Evolutionary conservation across 2,329 filamentous ascomycete genomes (phyloP), one percentile per base, ranked within the genome.

Genomic region (Pseudophaeomoniella oleicola): DNA sequence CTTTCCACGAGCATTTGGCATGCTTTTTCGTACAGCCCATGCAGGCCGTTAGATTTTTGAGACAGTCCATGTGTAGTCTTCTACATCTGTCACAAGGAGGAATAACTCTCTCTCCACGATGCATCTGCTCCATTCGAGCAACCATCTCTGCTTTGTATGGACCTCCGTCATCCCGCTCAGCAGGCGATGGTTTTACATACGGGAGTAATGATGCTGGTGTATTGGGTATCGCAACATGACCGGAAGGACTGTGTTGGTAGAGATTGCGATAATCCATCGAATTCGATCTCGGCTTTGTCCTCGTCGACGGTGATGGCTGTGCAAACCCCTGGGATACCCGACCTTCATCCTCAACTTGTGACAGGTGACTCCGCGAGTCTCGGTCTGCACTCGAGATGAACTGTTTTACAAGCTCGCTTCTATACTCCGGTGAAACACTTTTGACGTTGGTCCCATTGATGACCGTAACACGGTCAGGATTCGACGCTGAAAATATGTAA

Each of bases 11-110:
- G 54, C 85, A 93, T 49, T 86, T 87, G 14, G 83, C 83, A 53
- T 93, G 85, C 54, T 92, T 92, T 54, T 83, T 87, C 0, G 85
- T 92, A 55, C 85, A 93, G 15, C 83, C 84, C 55, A 80, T 75
- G 51, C 86, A 93, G 5, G 84, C 83, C 0, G 84, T 92, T 29
- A 90, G 64, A 43, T 93, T 82, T 58, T 92, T 92, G 34, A 87
- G 64, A 43, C 85, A 93, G 39, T 84, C 75, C 60, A 86, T 82
- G 44, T 81, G 77, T 12, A 92, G 64, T 18, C 85, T 70, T 32
- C 85, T 71, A 53, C 85, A 93, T 27, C 84, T 69, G 53, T 93
- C 86, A 51, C 85, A 93, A 0, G 84, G 82, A 6, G 85, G 86
- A n/a, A 74, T 58, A 34, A 93, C 81, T 4, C 72, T 64, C 37